A percentile compares a stretch with the other conserved stretches of the same genome.
Conservation (phyloP, 345 rosid genomes). For the Rhodamnia rubescens region DNA sequence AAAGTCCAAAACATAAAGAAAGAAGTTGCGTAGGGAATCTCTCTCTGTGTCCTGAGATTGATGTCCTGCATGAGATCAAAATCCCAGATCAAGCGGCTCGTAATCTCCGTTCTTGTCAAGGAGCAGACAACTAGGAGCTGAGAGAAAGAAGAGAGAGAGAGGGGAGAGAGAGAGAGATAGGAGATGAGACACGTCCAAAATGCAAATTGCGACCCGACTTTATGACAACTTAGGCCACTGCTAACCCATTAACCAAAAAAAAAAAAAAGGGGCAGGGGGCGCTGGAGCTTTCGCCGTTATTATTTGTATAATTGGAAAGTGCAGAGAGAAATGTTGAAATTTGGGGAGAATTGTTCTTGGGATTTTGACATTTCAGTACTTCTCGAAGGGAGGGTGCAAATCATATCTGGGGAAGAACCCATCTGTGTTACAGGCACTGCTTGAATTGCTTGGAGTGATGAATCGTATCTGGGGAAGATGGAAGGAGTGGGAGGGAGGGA, state of each 20-base stretch:
- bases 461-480: not conserved
- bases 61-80: not conserved
- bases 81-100: not conserved
- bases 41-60: not conserved
- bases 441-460: not conserved
- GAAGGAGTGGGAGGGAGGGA: not conserved
- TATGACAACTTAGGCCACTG: not conserved
- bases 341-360: slow-evolving; percentile 17
- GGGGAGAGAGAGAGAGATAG: not conserved
- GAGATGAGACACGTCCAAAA: not conserved
- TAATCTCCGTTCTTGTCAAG: not conserved
- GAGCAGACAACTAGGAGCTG: not conserved
- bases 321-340: not conserved
- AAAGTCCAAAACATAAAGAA: not conserved
- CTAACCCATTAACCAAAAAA: not conserved
- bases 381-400: not conserved
- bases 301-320: not conserved
- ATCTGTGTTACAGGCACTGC: slow-evolving; percentile 10
- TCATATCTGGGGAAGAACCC: not conserved
- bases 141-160: not conserved
- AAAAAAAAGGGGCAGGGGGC: not conserved
- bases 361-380: slow-evolving; percentile 56
- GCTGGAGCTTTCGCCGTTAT: not conserved
- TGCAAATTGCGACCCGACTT: not conserved
- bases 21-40: not conserved